These are phyloP conservation scores for Penicillium sclerotiorum DNA, from an alignment of 2,329 filamentous ascomycete genomes.

Conservation along the genomic window DNA sequence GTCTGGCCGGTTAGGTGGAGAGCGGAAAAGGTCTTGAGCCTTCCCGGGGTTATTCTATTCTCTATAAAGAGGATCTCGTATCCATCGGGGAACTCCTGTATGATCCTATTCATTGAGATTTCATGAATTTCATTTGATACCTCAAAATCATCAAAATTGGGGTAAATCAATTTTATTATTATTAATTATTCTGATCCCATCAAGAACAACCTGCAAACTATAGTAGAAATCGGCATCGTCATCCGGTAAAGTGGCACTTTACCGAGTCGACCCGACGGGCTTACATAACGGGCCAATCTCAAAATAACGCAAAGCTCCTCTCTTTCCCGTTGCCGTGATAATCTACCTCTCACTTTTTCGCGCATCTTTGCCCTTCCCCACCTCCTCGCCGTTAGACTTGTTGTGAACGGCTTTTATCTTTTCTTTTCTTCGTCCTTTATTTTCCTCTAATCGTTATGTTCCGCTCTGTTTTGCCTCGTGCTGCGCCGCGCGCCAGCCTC, in stretches of 20 bases:
- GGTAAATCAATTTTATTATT: not conserved
- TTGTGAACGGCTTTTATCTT: slow-evolving; percentile 32
- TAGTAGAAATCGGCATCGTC: slow-evolving; percentile 15
- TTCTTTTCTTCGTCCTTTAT: slow-evolving; percentile 27
- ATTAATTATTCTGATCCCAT: not conserved
- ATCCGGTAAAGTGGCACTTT: slow-evolving; percentile 17
- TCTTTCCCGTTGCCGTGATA: slow-evolving; percentile 22
- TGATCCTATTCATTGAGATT: too few relatives aligned
- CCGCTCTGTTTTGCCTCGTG: slow-evolving; percentile 54
- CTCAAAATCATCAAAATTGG: not conserved
- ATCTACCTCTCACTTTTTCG: slow-evolving; percentile 20
- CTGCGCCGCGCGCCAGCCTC: slow-evolving; percentile 48
- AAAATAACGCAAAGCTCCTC: slow-evolving; percentile 32
- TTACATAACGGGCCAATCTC: slow-evolving; percentile 24
- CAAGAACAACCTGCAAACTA: not conserved
- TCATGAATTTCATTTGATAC: not conserved
- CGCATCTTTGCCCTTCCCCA: slow-evolving; percentile 20
- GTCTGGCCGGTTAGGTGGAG: slow-evolving; percentile 16
- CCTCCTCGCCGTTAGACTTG: slow-evolving; percentile 31
- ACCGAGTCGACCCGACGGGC: slow-evolving; percentile 24
- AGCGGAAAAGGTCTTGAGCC: slow-evolving; percentile 18
- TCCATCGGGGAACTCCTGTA: not conserved
- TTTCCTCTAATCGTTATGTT: slow-evolving; percentile 49
- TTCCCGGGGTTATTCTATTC: slow-evolving; percentile 2
- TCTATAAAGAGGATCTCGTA: not conserved